Percentiles rank a stretch among this genome's conserved stretches.
These are phyloP conservation scores for Rhizodiscina lignyota DNA, from an alignment of 495 filamentous ascomycete species.

Conservation along the genomic window DNA sequence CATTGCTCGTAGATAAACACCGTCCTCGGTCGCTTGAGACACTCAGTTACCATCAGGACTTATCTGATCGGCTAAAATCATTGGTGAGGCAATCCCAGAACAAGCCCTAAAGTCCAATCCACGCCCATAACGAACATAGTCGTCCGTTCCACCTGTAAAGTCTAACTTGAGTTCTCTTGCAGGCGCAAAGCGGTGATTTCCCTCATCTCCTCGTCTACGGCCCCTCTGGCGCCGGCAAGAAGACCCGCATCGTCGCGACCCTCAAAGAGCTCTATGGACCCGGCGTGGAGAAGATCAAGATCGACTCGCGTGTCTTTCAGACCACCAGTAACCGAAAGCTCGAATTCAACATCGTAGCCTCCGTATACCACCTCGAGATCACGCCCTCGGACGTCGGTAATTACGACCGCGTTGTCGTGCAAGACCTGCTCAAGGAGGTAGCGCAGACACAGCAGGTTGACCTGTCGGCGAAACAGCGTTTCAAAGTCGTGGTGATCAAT, in stretches of 20 bases:
- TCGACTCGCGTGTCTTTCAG: conserved; percentile 89
- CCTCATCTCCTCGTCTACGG: conserved; percentile 94
- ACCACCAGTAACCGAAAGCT: conserved; percentile 90
- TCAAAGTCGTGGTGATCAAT: conserved; percentile 98
- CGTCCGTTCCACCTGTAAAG: conserved; percentile 1
- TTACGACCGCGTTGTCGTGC: conserved; percentile 87
- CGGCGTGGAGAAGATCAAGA: conserved; percentile 93
- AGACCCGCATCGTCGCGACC: conserved; percentile 88
- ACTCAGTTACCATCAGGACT: conserved; percentile 74
- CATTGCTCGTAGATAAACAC: conserved; percentile 86
- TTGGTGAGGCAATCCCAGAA: conserved; percentile 45
- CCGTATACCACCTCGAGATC: conserved; percentile 93
- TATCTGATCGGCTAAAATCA: conserved; percentile 74
- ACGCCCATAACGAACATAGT: too few species aligned
- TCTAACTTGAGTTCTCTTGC: conserved; percentile 2
- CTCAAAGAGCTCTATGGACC: conserved; percentile 83
- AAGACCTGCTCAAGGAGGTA: conserved; percentile 92
- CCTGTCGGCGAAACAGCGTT: conserved; percentile 67
- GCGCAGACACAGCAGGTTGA: conserved; percentile 98
- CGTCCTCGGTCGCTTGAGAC: conserved; percentile 77
- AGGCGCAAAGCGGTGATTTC: conserved; percentile 95
- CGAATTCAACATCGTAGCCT: conserved; percentile 95
- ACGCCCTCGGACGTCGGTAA: conserved; percentile 95
- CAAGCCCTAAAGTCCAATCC: too few species aligned
- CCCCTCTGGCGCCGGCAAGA: conserved; percentile 91